Base-by-base conservation (phyloP, 108 stramenopile genomes). In the Cyclotella cryptica region DNA sequence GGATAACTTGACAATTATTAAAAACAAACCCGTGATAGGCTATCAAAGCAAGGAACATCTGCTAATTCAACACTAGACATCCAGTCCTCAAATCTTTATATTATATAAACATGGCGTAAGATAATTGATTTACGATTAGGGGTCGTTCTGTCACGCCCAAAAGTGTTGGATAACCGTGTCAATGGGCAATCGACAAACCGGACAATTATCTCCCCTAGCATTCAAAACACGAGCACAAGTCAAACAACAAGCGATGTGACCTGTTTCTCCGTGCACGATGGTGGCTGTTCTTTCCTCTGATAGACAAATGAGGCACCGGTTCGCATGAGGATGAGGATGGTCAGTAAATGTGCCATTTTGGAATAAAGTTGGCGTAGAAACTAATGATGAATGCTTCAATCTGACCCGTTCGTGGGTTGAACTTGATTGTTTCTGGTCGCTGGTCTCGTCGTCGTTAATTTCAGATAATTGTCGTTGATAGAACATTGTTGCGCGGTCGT, bases 191-290 rank as follows among this genome's bases (percentile, higher is more conserved):
- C 93, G 82, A 73, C 93, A 94, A 11, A 93, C 87, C 22, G 91
- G 91, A 60, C 91, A 92, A 77, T 46, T 84, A 59, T 93, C 92
- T 21, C 93, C 90, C 43, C 92, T 78, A 13, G 92, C 94, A 66
- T 93, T 91, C 41, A 96, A 72, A 26, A 95, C 88, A 14, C 96
- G 86, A 18, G 97, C 94, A 73, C 97, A 97, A 1, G 84, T 83
- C 52, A 96, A 63, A 80, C 97, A 97, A 74, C 93, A 96, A 17
- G 92, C 93, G 53, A 97, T 93, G 69, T 97, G 97, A 10, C 97
- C 97, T 14, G 96, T 96, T 42, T 90, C 91, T 12, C 97, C 97
- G 66, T 97, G 97, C 7, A 97, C 93, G 49, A 97, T 88, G 3
- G 97, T 96, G n/a, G 96, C 92, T 26, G 87, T 96, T 29, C 95